A percentile compares a stretch with the other conserved stretches of the same genome.
These are phyloP conservation scores for Panicum miliaceum DNA, from an alignment of 176 grass and related monocot species.

Conservation along the genomic window DNA sequence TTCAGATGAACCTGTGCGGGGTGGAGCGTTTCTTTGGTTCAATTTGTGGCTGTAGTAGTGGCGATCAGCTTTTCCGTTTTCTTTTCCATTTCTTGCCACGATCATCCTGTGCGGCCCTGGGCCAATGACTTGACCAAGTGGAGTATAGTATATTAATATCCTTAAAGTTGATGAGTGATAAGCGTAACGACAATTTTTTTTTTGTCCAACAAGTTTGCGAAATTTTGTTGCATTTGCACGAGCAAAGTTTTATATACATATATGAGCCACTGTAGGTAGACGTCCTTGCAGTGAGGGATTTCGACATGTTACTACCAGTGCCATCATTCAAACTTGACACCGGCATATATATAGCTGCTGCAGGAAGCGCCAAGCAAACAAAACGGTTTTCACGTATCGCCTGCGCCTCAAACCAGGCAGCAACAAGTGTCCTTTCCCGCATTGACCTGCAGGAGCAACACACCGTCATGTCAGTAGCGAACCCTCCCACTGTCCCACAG, in stretches of 20 bases:
- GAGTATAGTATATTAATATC: too few relatives aligned
- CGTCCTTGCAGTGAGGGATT: not conserved
- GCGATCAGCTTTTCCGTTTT: not conserved
- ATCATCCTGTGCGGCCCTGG: not conserved
- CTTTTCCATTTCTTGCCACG: not conserved
- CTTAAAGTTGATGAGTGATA: too few relatives aligned
- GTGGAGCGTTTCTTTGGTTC: not conserved
- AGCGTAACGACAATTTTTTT: not conserved
- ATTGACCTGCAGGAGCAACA: not conserved
- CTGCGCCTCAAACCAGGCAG: not conserved
- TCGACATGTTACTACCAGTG: not conserved
- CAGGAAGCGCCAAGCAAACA: not conserved
- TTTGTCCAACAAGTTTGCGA: not conserved
- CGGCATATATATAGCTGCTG: not conserved
- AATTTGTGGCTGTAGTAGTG: not conserved
- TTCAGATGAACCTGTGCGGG: not conserved
- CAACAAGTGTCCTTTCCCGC: slow-evolving; percentile 14
- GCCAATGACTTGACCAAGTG: not conserved
- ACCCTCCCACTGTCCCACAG: not conserved
- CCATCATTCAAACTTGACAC: too few relatives aligned
- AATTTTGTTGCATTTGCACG: not conserved
- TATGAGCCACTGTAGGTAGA: not conserved
- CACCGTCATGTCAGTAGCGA: not conserved
- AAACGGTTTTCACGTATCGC: not conserved
- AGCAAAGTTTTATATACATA: too few relatives aligned